phyloP scores from a whole-genome alignment of 306 rosid species.

The Aeschynomene evenia region DNA sequence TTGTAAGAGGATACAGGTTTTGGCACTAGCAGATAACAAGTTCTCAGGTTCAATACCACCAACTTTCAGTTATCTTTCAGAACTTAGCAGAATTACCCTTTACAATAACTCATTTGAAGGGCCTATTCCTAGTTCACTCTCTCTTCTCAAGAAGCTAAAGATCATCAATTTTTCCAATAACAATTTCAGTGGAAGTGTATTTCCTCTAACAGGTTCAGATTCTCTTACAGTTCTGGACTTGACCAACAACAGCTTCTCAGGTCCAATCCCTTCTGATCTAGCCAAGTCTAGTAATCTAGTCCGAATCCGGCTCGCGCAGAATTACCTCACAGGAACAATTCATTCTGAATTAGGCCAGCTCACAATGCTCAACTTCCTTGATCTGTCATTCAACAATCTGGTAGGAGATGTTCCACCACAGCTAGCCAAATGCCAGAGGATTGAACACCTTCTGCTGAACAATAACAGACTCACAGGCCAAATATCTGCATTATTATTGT shows the following conservation, averaged over 20 bases:
- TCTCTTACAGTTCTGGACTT: conserved; percentile 63
- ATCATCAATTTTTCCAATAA: conserved; percentile 78
- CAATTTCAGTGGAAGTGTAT: conserved; percentile 55
- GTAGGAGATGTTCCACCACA: conserved; percentile 45
- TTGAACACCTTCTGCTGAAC: conserved; percentile 61
- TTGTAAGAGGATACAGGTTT: conserved; percentile 59
- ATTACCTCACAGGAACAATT: conserved; percentile 53
- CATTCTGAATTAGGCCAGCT: conserved; percentile 50
- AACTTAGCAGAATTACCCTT: conserved; percentile 61
- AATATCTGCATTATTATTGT: conserved; percentile 49
- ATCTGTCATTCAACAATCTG: conserved; percentile 60
- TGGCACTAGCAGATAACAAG: conserved; percentile 83
- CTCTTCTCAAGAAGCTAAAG: conserved; percentile 57
- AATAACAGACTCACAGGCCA: conserved; percentile 49
- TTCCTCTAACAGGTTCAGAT: conserved; percentile 63
- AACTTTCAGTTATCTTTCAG: conserved; percentile 65
- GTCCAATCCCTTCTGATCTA: conserved; percentile 55
- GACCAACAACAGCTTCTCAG: conserved; percentile 82
- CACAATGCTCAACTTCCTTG: conserved; percentile 57
- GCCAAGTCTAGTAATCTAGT: conserved; percentile 47
- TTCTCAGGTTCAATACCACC: conserved; percentile 71
- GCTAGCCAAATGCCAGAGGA: conserved; percentile 46
- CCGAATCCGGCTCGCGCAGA: conserved; percentile 74
- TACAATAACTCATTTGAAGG: conserved; percentile 86
- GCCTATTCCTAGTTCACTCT: conserved; percentile 61